Conservation (phyloP, 257 asterid species). For the Orobanche coerulescens region DNA sequence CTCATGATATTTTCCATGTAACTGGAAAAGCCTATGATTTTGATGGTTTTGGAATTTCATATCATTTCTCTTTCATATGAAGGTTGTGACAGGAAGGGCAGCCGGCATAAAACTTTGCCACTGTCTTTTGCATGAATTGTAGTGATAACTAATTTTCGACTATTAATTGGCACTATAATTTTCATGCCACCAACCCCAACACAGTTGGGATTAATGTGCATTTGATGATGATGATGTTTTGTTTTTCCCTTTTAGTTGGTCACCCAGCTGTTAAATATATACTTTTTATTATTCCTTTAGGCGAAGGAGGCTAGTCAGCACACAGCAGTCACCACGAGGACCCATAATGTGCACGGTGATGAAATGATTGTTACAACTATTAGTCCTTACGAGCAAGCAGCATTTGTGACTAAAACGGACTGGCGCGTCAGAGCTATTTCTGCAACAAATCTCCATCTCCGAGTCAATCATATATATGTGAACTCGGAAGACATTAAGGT, state of each 20-base stretch:
- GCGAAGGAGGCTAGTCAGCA: constrained; percentile 93
- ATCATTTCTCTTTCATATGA: too few relatives aligned
- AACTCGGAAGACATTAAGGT: constrained; percentile 99
- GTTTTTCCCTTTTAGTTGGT: background rate
- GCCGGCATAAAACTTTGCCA: too few relatives aligned
- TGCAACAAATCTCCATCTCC: constrained; percentile 91
- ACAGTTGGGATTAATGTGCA: too few relatives aligned
- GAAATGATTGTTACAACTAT: constrained; percentile 87
- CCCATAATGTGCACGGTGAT: constrained; percentile 93
- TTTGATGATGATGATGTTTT: too few relatives aligned
- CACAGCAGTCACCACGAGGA: constrained; percentile 92
- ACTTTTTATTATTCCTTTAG: constrained; percentile 27
- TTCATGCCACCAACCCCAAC: too few relatives aligned
- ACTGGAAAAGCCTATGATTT: too few relatives aligned
- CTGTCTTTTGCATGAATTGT: too few relatives aligned
- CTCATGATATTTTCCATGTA: too few relatives aligned
- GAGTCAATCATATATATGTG: constrained; percentile 94
- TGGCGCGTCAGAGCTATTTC: constrained; percentile 99
- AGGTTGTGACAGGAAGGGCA: too few relatives aligned
- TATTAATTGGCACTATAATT: too few relatives aligned
- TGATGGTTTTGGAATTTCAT: too few relatives aligned
- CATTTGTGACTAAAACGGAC: constrained; percentile 86
- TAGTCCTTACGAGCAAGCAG: constrained; percentile 91
- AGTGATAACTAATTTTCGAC: too few relatives aligned
- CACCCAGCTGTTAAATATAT: background rate